Base-by-base conservation (phyloP, 2,329 filamentous ascomycete genomes). In the Penicillium sp. region DNA sequence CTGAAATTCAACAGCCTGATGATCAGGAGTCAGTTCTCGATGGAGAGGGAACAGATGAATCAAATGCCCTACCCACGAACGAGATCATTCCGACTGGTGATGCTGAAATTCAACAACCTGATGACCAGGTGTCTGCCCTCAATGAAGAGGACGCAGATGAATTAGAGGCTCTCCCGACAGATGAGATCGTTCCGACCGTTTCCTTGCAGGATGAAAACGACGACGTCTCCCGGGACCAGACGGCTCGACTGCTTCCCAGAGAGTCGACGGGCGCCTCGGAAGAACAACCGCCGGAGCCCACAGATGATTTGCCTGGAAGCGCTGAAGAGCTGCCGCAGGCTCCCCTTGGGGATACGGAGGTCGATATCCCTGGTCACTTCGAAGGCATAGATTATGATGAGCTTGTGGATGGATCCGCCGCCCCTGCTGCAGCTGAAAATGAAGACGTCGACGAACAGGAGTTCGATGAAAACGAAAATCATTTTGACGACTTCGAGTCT, bases 401-500 rank as follows among this genome's bases (percentile, higher is more conserved):
- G 16, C 45, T 57, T 9, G 57, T 55, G 29, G 41, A 58, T 34
- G 56, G 63, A 8, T 29, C 57, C 18, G 28, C 46, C 8, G 38
- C 55, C n/a, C 19, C 52, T 31, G 28, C 41, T 19, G 43, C 37
- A 30, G 30, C 22, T 34, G 36, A 44, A 8, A 36, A 49, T 19
- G 47, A 63, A 8, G 58, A 61, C 14, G 42, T 22, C n/a, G 57
- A 64, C 28, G 61, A 66, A 22, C 49, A 65, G 10, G 40, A 58
- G 6, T 56, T 60, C 35, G 62, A 61, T 22, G 58, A 66, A 10
- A 61, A 59, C 29, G 59, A 66, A 10, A 61, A 59, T 28, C 71
- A 77, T 39, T 71, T 74, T 47, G 64, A 72, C 48, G 68, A 72
- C 42, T 66, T 62, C 36, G 61, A 60, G 41, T 61, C 72, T 43